Conservation (phyloP, 2,329 filamentous ascomycete genomes). For the Lachnum nothofagi region DNA sequence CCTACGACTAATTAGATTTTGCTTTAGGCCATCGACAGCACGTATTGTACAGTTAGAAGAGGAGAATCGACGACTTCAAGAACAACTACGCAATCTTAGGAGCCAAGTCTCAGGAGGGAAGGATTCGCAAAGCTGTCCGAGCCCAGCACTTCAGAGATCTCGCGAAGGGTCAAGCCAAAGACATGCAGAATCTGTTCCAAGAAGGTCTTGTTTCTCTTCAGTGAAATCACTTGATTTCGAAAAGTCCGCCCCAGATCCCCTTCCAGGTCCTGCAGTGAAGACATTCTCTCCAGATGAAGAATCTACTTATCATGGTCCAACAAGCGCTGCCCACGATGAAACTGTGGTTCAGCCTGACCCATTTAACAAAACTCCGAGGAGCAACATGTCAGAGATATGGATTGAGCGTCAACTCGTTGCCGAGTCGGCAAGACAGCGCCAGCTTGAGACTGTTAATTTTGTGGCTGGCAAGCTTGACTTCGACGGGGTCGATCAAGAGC, state of each 20-base stretch:
- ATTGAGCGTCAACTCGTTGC: slow-evolving; percentile 41
- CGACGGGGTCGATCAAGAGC: slow-evolving; percentile 48
- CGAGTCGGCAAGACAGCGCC: slow-evolving; percentile 43
- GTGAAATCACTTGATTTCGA: too few relatives aligned
- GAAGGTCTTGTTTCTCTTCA: too few relatives aligned
- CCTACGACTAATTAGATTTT: too few relatives aligned
- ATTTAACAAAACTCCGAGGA: too few relatives aligned
- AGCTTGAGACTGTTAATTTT: slow-evolving; percentile 46
- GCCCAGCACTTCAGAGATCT: background rate
- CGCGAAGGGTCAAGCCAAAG: too few relatives aligned
- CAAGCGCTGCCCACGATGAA: slow-evolving; percentile 12
- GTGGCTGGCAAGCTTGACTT: slow-evolving; percentile 46
- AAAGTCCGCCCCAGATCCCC: too few relatives aligned
- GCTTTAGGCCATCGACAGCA: slow-evolving; percentile 8
- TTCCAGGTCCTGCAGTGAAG: background rate
- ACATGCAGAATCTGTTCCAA: background rate
- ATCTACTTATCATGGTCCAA: slow-evolving; percentile 12
- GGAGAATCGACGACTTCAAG: slow-evolving; percentile 7
- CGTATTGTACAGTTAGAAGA: slow-evolving; percentile 8
- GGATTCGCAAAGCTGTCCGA: background rate
- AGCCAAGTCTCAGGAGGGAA: background rate
- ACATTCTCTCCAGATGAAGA: background rate
- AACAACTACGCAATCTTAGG: background rate
- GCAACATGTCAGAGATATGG: background rate
- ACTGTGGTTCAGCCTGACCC: too few relatives aligned